These are phyloP conservation scores for Citrus hindsii DNA, from an alignment of 345 rosid species.

Conservation along the genomic window DNA sequence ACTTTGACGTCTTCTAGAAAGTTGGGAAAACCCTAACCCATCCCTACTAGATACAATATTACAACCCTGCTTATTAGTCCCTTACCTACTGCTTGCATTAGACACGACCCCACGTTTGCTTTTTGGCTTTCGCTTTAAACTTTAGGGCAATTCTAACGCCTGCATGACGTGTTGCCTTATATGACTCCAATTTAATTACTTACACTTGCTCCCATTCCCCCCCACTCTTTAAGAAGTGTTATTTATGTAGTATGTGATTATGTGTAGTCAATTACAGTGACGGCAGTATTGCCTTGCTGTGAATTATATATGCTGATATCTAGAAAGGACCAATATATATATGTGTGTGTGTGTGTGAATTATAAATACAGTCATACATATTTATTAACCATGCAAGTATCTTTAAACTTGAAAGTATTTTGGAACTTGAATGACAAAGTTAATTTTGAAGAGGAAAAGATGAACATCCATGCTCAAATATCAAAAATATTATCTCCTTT, in stretches of 20 bases:
- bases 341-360: no score
- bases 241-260: no score
- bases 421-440: not conserved
- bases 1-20: constrained; percentile 9
- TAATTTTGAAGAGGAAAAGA: not conserved
- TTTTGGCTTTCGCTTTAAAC: not conserved
- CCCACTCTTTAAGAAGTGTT: no score
- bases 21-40: not conserved
- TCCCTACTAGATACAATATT: not conserved
- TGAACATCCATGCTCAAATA: not conserved
- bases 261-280: no score
- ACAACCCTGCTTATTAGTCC: not conserved
- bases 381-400: no score
- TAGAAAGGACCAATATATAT: no score
- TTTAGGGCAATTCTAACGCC: constrained; percentile 17
- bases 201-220: not conserved
- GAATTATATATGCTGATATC: no score
- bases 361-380: no score
- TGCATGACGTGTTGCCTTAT: constrained; percentile 9
- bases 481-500: not conserved
- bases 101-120: not conserved
- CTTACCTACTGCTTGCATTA: not conserved
- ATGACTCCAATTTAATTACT: not conserved
- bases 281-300: no score
- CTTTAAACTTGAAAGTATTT: not conserved